phyloP scores from a whole-genome alignment of 2,329 filamentous ascomycete genomes.

The Pseudogymnoascus sp. region DNA sequence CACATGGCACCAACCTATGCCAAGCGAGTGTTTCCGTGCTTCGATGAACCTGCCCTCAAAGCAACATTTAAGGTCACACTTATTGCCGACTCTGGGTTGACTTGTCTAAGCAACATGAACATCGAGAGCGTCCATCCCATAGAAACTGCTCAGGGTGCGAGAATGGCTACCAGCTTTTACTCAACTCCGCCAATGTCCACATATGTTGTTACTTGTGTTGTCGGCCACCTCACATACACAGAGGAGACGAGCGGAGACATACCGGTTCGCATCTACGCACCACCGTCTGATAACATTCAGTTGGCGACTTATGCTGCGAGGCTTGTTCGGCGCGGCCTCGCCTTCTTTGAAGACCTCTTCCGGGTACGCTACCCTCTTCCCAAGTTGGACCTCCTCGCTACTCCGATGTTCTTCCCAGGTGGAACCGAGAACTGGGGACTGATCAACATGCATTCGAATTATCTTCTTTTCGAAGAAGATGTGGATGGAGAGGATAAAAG shows the following conservation, averaged over 20 bases:
- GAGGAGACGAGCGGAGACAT: constrained; percentile 61
- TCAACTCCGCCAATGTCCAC: constrained; percentile 63
- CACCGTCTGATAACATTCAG: constrained; percentile 35
- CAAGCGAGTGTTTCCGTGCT: constrained; percentile 58
- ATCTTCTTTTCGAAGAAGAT: constrained; percentile 59
- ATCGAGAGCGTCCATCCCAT: not conserved
- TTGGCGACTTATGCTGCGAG: constrained; percentile 36
- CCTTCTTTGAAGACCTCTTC: constrained; percentile 64
- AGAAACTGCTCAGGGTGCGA: constrained; percentile 39
- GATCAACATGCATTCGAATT: constrained; percentile 59
- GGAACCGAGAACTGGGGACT: constrained; percentile 72
- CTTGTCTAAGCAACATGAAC: constrained; percentile 66
- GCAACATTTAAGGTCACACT: constrained; percentile 60
- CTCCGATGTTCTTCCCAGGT: constrained; percentile 55
- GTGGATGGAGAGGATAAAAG: constrained; percentile 40
- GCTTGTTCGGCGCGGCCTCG: constrained; percentile 56
- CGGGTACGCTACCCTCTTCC: constrained; percentile 59
- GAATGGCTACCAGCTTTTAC: constrained; percentile 60
- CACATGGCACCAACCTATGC: constrained; percentile 68
- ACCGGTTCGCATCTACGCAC: constrained; percentile 60
- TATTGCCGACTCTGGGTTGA: constrained; percentile 57
- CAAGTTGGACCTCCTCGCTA: constrained; percentile 69
- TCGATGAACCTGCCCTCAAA: constrained; percentile 65
- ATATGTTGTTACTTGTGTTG: constrained; percentile 61
- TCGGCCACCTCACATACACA: constrained; percentile 60